Evolutionary conservation across 1,284 basidiomycete genomes (phyloP).

Genomic region (Leccinum subrobustum): DNA sequence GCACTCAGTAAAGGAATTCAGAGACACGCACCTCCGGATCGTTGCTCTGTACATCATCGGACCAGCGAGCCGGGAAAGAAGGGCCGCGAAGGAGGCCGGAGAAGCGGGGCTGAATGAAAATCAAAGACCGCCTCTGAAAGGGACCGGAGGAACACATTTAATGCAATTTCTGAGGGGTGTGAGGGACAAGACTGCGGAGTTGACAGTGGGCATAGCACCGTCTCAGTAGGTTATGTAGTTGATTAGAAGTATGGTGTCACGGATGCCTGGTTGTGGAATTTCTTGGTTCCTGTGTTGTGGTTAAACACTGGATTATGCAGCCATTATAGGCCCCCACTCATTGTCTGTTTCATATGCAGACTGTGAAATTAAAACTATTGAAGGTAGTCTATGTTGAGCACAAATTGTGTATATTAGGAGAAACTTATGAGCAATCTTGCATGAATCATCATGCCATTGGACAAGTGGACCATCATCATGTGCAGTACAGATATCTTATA

Average conservation of each 20-base stretch:
- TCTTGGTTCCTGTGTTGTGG: not conserved
- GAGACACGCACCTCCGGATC: conserved; percentile 87
- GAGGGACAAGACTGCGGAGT: conserved; percentile 28
- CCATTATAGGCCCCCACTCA: too few relatives aligned
- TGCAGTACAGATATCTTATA: not conserved
- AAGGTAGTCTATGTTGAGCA: conserved; percentile 5
- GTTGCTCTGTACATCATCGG: conserved; percentile 84
- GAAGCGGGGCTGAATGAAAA: conserved; percentile 30
- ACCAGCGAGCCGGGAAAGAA: conserved; percentile 49
- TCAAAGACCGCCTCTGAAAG: conserved; percentile 45
- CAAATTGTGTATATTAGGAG: not conserved
- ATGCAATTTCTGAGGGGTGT: conserved; percentile 22
- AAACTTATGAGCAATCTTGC: conserved; percentile 71
- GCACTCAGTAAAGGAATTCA: conserved; percentile 72
- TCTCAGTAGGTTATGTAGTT: not conserved
- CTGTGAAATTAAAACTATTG: conserved; percentile 30
- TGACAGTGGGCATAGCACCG: conserved; percentile 2
- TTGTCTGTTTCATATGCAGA: too few relatives aligned
- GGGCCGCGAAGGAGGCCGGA: conserved; percentile 4
- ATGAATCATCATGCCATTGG: conserved; percentile 58
- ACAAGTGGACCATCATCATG: conserved; percentile 52
- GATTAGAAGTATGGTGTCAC: not conserved
- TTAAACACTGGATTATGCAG: not conserved
- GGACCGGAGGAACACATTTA: conserved; percentile 86
- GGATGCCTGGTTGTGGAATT: too few relatives aligned